These are phyloP conservation scores for Metarhizium sp. DNA, from an alignment of 2,329 filamentous ascomycete genomes.

Conservation along the genomic window DNA sequence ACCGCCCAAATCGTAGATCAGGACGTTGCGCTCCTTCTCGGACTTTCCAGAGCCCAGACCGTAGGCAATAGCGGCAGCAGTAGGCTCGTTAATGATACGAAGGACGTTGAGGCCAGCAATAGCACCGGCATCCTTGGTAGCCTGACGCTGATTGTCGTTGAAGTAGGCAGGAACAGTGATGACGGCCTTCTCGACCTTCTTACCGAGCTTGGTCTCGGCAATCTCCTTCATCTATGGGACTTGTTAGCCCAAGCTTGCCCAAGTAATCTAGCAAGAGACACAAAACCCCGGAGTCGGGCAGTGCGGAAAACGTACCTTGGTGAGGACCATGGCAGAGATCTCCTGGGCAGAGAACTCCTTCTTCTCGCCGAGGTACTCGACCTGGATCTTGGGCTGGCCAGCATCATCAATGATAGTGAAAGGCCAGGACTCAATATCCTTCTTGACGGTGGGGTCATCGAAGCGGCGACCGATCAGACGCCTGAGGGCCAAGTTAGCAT, in stretches of 20 bases:
- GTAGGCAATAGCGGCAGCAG: conserved; percentile 95
- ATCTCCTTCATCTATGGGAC: conserved; percentile 88
- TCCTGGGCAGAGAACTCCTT: conserved; percentile 98
- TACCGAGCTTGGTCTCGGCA: conserved; percentile 94
- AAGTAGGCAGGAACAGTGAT: conserved; percentile 99
- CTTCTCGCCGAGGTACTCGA: conserved; percentile 88
- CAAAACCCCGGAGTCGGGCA: not conserved
- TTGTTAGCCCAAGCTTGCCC: conserved; percentile 8
- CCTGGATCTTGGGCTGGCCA: conserved; percentile 84
- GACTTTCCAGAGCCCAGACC: conserved; percentile 93
- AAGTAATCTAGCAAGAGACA: not conserved
- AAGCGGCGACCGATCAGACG: conserved; percentile 95
- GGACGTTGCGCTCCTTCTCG: conserved; percentile 95
- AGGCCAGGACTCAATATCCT: conserved; percentile 97
- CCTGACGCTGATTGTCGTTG: conserved; percentile 99
- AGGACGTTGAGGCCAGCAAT: conserved; percentile 97
- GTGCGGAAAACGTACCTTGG: conserved; percentile 57
- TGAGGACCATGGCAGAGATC: conserved; percentile 97
- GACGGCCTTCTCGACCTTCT: conserved; percentile 98
- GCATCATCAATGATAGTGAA: conserved; percentile 95
- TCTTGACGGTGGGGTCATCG: conserved; percentile 94
- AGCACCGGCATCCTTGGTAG: conserved; percentile 97
- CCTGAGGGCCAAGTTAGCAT: conserved; percentile 39
- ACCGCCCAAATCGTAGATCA: conserved; percentile 99
- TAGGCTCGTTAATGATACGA: conserved; percentile 99